A percentile compares a stretch with the other conserved stretches of the same genome.
Conservation (phyloP, 305 asterid genomes). For the Petunia hybrid region DNA sequence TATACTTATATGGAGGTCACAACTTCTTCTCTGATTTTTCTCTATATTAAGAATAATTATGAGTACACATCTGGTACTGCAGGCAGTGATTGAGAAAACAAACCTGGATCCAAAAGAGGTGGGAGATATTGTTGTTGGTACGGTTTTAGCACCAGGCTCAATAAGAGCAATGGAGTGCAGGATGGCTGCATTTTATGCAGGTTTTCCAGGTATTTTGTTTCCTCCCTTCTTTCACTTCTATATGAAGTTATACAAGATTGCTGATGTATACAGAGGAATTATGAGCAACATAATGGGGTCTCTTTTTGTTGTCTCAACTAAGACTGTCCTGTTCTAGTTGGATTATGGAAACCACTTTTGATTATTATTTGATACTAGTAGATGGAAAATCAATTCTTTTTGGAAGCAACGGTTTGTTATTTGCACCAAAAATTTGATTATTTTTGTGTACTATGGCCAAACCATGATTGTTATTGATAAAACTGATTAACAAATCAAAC, state of each 20-base stretch:
- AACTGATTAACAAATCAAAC: neutral
- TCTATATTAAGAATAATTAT: conserved; percentile 4
- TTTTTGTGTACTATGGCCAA: conserved; percentile 10
- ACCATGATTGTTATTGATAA: neutral
- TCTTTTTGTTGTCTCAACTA: neutral
- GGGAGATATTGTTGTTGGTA: conserved; percentile 92
- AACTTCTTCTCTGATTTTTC: neutral
- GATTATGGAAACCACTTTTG: neutral
- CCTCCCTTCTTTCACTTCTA: neutral
- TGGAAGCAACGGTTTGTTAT: neutral
- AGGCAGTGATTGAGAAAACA: conserved; percentile 81
- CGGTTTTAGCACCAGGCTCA: conserved; percentile 89
- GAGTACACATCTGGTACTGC: conserved; percentile 24
- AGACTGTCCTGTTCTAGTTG: neutral
- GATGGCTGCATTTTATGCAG: conserved; percentile 92
- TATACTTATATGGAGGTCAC: neutral
- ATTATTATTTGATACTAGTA: neutral
- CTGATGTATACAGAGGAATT: neutral
- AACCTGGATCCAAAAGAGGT: conserved; percentile 77
- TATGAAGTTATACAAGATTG: neutral
- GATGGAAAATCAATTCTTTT: neutral
- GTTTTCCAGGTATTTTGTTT: conserved; percentile 74
- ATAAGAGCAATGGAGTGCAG: conserved; percentile 86
- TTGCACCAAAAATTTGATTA: neutral
- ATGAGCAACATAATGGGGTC: neutral